Evolutionary conservation across 345 rosid genomes (phyloP).

Genomic region (Raphanus raphanistrum): DNA sequence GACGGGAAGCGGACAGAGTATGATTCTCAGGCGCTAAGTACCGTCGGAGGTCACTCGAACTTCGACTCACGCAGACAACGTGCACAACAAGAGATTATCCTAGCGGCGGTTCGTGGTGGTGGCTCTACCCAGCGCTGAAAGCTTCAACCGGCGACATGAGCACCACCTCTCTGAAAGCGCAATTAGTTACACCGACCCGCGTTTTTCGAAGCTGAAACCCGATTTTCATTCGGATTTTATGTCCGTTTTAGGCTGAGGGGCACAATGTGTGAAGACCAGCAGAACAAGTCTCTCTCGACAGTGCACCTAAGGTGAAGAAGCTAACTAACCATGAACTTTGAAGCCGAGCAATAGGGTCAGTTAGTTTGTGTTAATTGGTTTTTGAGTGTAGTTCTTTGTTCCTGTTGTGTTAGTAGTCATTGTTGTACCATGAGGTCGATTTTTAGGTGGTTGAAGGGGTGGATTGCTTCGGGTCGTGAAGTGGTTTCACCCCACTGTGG

Average conservation of each 20-base stretch:
- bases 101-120: neutral
- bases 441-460: neutral
- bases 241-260: neutral
- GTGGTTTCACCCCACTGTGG: neutral
- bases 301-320: neutral
- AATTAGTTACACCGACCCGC: neutral
- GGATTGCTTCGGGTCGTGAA: neutral
- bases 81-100: neutral
- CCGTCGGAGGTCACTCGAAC: neutral
- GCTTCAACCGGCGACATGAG: neutral
- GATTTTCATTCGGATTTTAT: neutral
- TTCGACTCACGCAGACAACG: neutral
- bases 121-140: neutral
- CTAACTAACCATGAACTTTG: neutral
- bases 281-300: neutral
- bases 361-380: neutral
- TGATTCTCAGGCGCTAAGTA: no score
- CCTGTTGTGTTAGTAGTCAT: neutral
- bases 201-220: neutral
- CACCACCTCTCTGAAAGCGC: neutral
- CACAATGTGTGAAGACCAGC: no score
- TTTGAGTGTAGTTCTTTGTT: neutral
- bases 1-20: neutral
- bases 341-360: neutral
- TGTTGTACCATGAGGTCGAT: neutral